Percentiles rank a stretch among this genome's conserved stretches.
These are phyloP conservation scores for Astrocystis sublimbata DNA, from an alignment of 495 filamentous ascomycete species.

Conservation along the genomic window DNA sequence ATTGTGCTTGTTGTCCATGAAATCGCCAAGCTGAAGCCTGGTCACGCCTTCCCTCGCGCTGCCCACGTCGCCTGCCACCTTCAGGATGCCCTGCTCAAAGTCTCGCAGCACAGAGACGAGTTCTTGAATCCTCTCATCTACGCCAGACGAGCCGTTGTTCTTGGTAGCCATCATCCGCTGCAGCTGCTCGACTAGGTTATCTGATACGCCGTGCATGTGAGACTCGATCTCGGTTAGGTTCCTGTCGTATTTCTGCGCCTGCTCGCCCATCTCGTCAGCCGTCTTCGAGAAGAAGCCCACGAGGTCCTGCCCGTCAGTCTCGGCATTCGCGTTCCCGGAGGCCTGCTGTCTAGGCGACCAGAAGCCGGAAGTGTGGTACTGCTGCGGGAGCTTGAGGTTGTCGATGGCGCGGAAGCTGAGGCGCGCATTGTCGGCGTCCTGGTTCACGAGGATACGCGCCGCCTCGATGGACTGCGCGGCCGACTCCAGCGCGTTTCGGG, in stretches of 20 bases:
- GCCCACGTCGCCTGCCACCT: slow-evolving; percentile 72
- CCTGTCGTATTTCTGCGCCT: slow-evolving; percentile 63
- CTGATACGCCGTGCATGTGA: slow-evolving; percentile 75
- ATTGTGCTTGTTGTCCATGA: slow-evolving; percentile 35
- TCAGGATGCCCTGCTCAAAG: slow-evolving; percentile 76
- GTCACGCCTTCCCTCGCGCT: slow-evolving; percentile 68
- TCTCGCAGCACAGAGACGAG: slow-evolving; percentile 70
- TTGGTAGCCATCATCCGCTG: slow-evolving; percentile 63
- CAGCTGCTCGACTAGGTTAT: slow-evolving; percentile 66
- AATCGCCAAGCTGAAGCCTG: slow-evolving; percentile 62
- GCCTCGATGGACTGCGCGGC: slow-evolving; percentile 72
- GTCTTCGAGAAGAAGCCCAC: slow-evolving; percentile 76
- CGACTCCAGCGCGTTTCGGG: slow-evolving; percentile 69
- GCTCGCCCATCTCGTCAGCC: slow-evolving; percentile 68
- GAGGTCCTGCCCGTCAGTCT: slow-evolving; percentile 66
- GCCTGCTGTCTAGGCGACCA: slow-evolving; percentile 50
- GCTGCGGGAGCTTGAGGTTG: slow-evolving; percentile 71
- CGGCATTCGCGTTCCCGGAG: slow-evolving; percentile 33
- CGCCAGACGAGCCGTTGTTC: slow-evolving; percentile 43
- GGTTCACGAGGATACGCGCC: slow-evolving; percentile 61
- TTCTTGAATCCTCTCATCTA: slow-evolving; percentile 46
- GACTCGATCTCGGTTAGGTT: slow-evolving; percentile 81
- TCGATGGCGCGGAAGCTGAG: slow-evolving; percentile 75
- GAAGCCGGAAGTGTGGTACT: slow-evolving; percentile 65
- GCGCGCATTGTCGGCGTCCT: slow-evolving; percentile 70